Evolutionary conservation across 2,329 filamentous ascomycete species (phyloP), one percentile per base, ranked within the genome.

Genomic region (Stachybotrys chlorohalonatus): DNA sequence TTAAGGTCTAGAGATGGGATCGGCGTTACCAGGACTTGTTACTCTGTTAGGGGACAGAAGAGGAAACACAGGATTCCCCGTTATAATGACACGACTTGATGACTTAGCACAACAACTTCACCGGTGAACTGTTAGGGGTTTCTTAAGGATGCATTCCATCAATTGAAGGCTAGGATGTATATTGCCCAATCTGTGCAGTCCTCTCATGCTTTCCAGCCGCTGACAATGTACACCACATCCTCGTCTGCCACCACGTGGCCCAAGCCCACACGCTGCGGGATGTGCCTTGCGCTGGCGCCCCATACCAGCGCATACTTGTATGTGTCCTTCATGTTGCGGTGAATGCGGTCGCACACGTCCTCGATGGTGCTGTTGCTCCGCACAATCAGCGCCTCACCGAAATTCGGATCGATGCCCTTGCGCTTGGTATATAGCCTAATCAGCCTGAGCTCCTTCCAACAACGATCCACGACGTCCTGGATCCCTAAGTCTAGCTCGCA

Each of bases 221-320:
- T 85, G 53, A 84, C 79, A 66, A 87, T 86, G 64, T 84, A 85
- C 52, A 86, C 83, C 16, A 86, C 83, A 64, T 86, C 84, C 68
- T 86, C 83, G 59, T 87, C 84, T 2, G 79, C 73, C 49, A 99
- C 92, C 11, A 83, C 65, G 77, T 99, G 94, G 7, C 83, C 78
- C 64, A 99, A 71, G 1, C 94, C 95, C 45, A 96, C 93, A 58
- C 94, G 79, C 77, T 99, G 94, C 42, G 95, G 94, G 42, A 97
- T 80, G 76, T 99, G 95, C 65, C 90, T 85, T 42, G 94, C 94
- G 71, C 93, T 97, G 16, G 92, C 92, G 5, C 94, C 94, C 95
- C 95, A 99, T 0, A 99, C 94, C 61, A 97, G 74, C 3, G 94
- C 95, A 74, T 97, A 96, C 78, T 97, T 99, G 81, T 97, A 99